Evolutionary conservation across 2,329 filamentous ascomycete species (phyloP).

Genomic region (Colletotrichum endophyticum): DNA sequence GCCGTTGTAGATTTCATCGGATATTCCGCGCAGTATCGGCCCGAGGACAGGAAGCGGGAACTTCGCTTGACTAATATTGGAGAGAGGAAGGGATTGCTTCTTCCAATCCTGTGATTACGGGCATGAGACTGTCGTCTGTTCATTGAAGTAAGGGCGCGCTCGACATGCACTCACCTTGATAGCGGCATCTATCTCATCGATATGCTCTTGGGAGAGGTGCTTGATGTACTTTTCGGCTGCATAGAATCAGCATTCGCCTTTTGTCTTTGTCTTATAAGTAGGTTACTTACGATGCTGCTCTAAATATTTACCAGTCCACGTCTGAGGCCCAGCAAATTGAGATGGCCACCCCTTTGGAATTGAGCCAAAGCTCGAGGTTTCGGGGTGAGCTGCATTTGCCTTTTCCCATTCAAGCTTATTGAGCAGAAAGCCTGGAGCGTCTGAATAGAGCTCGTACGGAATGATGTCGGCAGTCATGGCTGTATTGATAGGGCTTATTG

Average conservation of each 20-base stretch:
- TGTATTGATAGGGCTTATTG: not conserved
- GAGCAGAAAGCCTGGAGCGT: not conserved
- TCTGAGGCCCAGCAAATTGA: not conserved
- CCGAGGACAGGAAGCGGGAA: fast-evolving
- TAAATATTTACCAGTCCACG: not conserved
- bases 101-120: fast-evolving
- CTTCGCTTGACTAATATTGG: fast-evolving
- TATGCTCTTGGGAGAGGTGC: not conserved
- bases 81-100: not conserved
- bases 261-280: fast-evolving
- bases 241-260: not conserved
- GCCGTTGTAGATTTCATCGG: not conserved
- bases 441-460: not conserved
- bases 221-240: not conserved
- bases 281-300: not conserved
- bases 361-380: not conserved
- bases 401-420: not conserved
- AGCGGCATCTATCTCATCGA: not conserved
- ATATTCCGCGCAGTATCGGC: not conserved
- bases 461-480: not conserved
- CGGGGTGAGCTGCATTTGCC: not conserved
- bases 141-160: not conserved
- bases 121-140: fast-evolving
- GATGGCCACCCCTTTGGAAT: not conserved
- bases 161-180: not conserved